Percentiles rank a stretch among this genome's conserved stretches.
Evolutionary conservation across 768 basidiomycete genomes (phyloP).

Genomic region (Mycena filopes): DNA sequence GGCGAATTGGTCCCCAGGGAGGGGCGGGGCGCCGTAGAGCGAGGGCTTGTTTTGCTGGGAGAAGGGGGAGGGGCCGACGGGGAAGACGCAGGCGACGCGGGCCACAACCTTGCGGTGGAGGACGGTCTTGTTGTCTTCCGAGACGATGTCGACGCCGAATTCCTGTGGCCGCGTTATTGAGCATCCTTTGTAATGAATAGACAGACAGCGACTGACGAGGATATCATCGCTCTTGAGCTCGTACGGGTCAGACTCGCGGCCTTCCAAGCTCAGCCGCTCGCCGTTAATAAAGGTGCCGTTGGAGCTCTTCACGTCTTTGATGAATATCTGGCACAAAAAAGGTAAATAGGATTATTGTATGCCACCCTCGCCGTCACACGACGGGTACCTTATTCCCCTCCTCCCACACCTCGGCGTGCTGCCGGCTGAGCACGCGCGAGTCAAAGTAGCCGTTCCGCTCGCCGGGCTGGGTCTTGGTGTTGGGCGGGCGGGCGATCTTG

Average conservation of each 20-base stretch:
- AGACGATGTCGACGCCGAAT: slow-evolving; percentile 99
- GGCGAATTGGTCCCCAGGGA: slow-evolving; percentile 28
- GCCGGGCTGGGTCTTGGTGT: slow-evolving; percentile 91
- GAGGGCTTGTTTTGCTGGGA: too few species aligned
- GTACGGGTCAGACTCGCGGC: slow-evolving; percentile 90
- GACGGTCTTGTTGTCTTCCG: slow-evolving; percentile 97
- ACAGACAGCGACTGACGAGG: slow-evolving; percentile 69
- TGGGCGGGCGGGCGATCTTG: slow-evolving; percentile 96
- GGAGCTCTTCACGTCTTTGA: slow-evolving; percentile 97
- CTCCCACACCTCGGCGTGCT: slow-evolving; percentile 98
- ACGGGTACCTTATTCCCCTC: slow-evolving; percentile 90
- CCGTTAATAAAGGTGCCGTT: slow-evolving; percentile 99
- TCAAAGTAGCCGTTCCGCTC: slow-evolving; percentile 98
- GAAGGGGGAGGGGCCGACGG: slow-evolving; percentile 57
- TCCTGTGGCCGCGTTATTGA: slow-evolving; percentile 68
- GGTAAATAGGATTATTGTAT: neutral
- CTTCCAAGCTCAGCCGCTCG: slow-evolving; percentile 89
- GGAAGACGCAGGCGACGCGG: slow-evolving; percentile 89
- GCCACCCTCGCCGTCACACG: too few species aligned
- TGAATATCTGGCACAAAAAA: slow-evolving; percentile 90
- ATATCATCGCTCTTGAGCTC: slow-evolving; percentile 97
- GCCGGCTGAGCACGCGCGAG: slow-evolving; percentile 90
- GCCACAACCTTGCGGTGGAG: slow-evolving; percentile 99
- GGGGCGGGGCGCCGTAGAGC: slow-evolving; percentile 19
- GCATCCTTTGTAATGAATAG: slow-evolving; percentile 9